Evolutionary conservation across 495 filamentous ascomycete species (phyloP).

Genomic region (Daldinia decipiens): DNA sequence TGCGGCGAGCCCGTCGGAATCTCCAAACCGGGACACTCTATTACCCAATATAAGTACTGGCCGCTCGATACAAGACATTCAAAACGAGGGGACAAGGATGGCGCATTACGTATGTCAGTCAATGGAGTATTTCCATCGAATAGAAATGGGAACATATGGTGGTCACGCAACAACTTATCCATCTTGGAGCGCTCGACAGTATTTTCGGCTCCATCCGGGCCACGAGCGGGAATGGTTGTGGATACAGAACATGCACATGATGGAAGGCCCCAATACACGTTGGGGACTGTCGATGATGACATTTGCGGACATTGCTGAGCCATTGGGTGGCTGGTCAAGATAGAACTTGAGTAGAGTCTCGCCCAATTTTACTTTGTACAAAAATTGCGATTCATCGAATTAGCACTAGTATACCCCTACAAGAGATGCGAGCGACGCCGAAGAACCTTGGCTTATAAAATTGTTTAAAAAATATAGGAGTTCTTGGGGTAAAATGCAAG

Average conservation of each 20-base stretch:
- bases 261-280: constrained; percentile 28
- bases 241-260: constrained; percentile 32
- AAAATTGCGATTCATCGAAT: not conserved
- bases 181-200: constrained; percentile 31
- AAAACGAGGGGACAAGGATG: constrained; percentile 21
- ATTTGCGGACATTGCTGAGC: constrained; percentile 24
- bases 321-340: constrained; percentile 14
- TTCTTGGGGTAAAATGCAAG: no score
- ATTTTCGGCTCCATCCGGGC: constrained; percentile 28
- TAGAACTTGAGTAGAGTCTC: not conserved
- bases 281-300: constrained; percentile 33
- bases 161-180: constrained; percentile 35
- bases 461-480: no score
- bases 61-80: constrained; percentile 29
- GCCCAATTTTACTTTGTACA: not conserved
- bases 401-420: not conserved
- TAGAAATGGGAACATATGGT: constrained; percentile 31
- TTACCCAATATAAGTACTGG: not conserved
- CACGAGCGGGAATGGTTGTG: constrained; percentile 26
- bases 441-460: no score
- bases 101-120: constrained; percentile 28
- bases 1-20: not conserved
- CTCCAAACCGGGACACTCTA: not conserved
- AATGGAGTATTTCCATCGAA: constrained; percentile 30
- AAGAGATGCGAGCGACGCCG: not conserved